Evolutionary conservation across 1,284 basidiomycete genomes (phyloP).

Genomic region (Gomphus bonarii): DNA sequence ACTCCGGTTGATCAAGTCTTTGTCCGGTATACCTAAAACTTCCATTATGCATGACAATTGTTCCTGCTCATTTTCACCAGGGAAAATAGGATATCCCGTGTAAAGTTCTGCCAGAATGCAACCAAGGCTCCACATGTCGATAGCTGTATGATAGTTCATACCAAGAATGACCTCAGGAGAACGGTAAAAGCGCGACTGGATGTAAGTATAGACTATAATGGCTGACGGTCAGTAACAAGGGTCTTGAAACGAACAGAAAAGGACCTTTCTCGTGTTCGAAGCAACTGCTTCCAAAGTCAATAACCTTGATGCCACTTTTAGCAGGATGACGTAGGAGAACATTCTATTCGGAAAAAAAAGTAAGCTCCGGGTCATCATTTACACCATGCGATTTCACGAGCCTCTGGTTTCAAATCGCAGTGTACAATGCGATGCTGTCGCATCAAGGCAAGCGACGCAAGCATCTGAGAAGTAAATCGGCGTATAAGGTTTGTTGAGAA

Average conservation of each 20-base stretch:
- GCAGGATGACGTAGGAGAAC: constrained; percentile 90
- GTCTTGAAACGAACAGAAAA: constrained; percentile 27
- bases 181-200: constrained; percentile 94
- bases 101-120: constrained; percentile 97
- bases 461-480: constrained; percentile 93
- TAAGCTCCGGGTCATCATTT: neutral
- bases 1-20: constrained; percentile 89
- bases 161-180: constrained; percentile 92
- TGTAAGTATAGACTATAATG: constrained; percentile 85
- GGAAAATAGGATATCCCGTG: constrained; percentile 99
- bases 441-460: constrained; percentile 86
- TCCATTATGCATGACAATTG: constrained; percentile 99
- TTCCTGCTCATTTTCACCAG: constrained; percentile 99
- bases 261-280: constrained; percentile 97
- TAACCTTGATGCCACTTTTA: constrained; percentile 96
- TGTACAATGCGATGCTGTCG: constrained; percentile 97
- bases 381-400: constrained; percentile 22
- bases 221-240: neutral
- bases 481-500: constrained; percentile 94
- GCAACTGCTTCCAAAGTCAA: constrained; percentile 98
- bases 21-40: constrained; percentile 91
- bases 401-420: constrained; percentile 98
- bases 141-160: constrained; percentile 92
- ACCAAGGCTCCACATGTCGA: constrained; percentile 97
- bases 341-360: constrained; percentile 48